Conservation (phyloP, 139 green algal genomes). For the Chlamydomonas schloesseri region DNA sequence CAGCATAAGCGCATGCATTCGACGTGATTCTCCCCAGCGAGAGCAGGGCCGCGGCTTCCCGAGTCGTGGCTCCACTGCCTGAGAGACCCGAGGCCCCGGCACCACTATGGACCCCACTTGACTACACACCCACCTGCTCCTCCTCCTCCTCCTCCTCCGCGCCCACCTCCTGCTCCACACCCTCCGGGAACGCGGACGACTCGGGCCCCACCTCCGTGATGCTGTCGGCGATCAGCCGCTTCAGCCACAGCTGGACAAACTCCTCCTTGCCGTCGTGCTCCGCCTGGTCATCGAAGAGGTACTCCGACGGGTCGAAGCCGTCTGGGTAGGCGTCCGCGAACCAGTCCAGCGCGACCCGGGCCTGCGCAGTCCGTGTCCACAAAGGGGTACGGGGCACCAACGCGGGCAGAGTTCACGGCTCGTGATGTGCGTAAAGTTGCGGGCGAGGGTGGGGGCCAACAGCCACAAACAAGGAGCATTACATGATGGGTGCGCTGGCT, state of each 20-base stretch:
- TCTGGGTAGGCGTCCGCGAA: background rate
- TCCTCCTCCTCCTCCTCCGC: background rate
- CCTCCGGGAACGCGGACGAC: background rate
- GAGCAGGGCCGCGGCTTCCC: too few relatives aligned
- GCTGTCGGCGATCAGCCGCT: background rate
- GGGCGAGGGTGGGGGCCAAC: background rate
- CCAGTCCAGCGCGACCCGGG: background rate
- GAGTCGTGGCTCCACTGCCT: too few relatives aligned
- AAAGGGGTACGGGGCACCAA: too few relatives aligned
- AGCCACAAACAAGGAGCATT: background rate
- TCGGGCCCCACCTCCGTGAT: background rate
- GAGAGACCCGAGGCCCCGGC: too few relatives aligned
- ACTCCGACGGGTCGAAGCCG: background rate
- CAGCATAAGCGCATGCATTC: too few relatives aligned
- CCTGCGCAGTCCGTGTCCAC: too few relatives aligned
- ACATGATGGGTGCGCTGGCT: too few relatives aligned
- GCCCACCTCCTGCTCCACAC: background rate
- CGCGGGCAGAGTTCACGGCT: too few relatives aligned
- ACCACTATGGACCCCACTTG: too few relatives aligned
- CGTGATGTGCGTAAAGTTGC: too few relatives aligned
- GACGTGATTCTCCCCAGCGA: too few relatives aligned
- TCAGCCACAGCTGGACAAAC: background rate
- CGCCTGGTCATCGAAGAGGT: background rate
- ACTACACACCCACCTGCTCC: too few relatives aligned
- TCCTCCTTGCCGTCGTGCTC: constrained; percentile 10